Base-by-base conservation (phyloP, 139 green algal species). In the Chlamydomonas sp. region DNA sequence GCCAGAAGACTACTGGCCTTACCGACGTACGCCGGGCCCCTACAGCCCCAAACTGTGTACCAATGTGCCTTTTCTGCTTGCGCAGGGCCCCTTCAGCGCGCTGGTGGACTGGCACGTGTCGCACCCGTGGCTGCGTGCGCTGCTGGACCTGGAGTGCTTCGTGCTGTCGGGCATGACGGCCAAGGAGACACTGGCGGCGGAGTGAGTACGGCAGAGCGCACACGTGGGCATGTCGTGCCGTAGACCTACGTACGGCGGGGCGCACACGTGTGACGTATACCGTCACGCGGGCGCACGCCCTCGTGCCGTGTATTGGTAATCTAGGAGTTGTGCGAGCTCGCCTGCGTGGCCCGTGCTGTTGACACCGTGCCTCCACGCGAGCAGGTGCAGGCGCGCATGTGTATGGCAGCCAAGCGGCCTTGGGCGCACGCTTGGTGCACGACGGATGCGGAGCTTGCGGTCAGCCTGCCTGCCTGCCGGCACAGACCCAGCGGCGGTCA, bases 81-180 rank as follows among this genome's bases (percentile, higher is more conserved):
- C 7, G 9, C 89, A 94, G 92, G 93, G 93, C 31, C 94, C 95
- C 17, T 97, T 97, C 87, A 89, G 82, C 15, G 86, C 89, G 17
- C 82, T 96, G 6, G 93, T 97, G 67, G 89, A 96, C 83, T 66
- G 80, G 59, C 79, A 93, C 49, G 94, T 98, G 2, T 94, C 88
- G 0, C 85, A 98, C 92, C 89, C 90, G 20, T 96, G 94, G 90
- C 87, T 97, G 74, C 68, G 90, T 20, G 86, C 89, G 2, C 89
- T 98, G 58, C 88, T 97, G 49, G 94, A 98, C 90, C 91, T 98
- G 66, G 96, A 98, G 88, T 86, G 80, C 80, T 86, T 86, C 16
- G 80, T 86, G 60, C 72, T 87, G 61, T 80, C 75, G 9, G 92
- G 92, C 74, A 96, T 96, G 92, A 77, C 89, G 16, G 94, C 94